Conservation (phyloP, 805 yeast species). For the Hanseniaspora mollemarum region DNA sequence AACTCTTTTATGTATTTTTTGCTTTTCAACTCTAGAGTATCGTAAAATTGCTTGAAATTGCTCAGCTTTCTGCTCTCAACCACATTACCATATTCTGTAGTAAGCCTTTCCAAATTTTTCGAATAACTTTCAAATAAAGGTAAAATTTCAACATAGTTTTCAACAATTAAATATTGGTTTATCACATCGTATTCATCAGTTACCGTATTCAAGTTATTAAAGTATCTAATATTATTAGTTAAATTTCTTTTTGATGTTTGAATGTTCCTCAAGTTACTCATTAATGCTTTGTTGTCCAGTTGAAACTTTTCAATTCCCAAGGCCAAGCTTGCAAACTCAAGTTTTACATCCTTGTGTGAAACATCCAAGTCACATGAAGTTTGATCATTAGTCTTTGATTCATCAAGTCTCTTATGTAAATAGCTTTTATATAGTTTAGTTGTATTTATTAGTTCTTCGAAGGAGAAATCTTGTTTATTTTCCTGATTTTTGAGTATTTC, state of each 20-base stretch:
- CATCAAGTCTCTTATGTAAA: neutral
- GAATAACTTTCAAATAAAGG: neutral
- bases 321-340: neutral
- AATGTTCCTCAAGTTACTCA: conserved; percentile 51
- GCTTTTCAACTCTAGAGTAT: conserved; percentile 24
- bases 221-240: conserved; percentile 70
- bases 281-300: neutral
- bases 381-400: neutral
- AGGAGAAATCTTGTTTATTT: conserved; percentile 33
- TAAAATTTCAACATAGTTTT: conserved; percentile 2
- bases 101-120: neutral
- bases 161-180: conserved; percentile 16
- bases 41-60: conserved; percentile 24
- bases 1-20: conserved; percentile 20
- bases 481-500: conserved; percentile 42
- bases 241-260: conserved; percentile 78
- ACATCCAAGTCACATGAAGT: neutral
- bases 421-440: conserved; percentile 3
- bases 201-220: conserved; percentile 79
- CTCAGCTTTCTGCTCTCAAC: conserved; percentile 40
- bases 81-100: conserved; percentile 67
- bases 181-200: conserved; percentile 34
- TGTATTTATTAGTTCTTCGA: conserved; percentile 38
- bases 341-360: neutral
- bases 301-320: neutral